Base-by-base conservation (phyloP, 306 rosid genomes). In the Ziziphus jujuba region DNA sequence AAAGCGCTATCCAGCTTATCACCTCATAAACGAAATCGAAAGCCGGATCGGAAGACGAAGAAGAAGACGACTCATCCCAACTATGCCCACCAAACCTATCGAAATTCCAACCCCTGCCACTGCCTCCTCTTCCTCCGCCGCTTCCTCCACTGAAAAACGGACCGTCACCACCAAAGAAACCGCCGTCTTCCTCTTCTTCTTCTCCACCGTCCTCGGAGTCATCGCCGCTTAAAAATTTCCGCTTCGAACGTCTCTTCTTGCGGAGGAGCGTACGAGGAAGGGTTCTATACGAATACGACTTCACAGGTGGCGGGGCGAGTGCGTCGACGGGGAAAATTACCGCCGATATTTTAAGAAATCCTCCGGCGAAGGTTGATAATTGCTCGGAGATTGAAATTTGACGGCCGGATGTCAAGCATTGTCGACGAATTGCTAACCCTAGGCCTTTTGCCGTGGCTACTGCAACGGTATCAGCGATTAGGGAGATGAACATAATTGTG, bases 11-110 rank as follows among this genome's bases (percentile, higher is more conserved):
- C 97, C 97, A 90, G 14, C 85, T 86, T 22, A 92, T 69, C 75
- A 88, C 96, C 80, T 88, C 87, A 74, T 90, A 92, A 57, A 92
- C 87, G 56, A 92, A 92, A 80, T 90, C 86, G 24, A 87, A 81
- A 3, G 97, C 96, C 15, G 97, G 93, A 54, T 86, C 95, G 6
- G 86, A 77, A 66, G 80, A 49, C 5, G 96, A 89, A 3, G 80
- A 75, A 3, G 93, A 76, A 5, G 90, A 78, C 0, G 81, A 67
- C 57, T 87, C 95, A 23, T 90, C 95, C 91, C 91, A 87, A 77
- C 52, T 70, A 52, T 77, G 58, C 34, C 89, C 95, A 25, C 96
- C 98, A 55, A 78, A 92, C 21, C 87, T 44, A 59, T 74, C 84
- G 38, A 66, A 83, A 83, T 90, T 90, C 98, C 97, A 86, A 16